Conservation (phyloP, 352 stramenopile species). For the Phytopythium montanum region DNA sequence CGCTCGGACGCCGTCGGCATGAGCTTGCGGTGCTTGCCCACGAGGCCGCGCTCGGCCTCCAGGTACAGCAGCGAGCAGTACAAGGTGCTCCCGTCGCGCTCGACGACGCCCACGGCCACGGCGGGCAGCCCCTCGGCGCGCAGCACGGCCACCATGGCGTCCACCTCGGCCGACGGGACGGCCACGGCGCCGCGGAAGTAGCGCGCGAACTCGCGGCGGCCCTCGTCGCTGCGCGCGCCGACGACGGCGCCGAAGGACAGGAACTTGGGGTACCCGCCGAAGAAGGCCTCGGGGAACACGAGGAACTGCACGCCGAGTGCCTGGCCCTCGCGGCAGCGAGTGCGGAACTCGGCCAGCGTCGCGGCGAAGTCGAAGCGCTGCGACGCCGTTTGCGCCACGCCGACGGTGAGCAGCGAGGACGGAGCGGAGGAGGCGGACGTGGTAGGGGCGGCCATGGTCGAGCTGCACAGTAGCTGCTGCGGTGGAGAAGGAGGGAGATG, state of each 20-base stretch:
- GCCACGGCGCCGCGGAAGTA: constrained; percentile 15
- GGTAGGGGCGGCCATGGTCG: background rate
- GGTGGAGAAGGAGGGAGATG: too few species aligned
- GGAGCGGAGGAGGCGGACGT: background rate
- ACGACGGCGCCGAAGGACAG: constrained; percentile 20
- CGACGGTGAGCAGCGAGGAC: constrained; percentile 8
- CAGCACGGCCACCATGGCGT: constrained; percentile 16
- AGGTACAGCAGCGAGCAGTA: constrained; percentile 23
- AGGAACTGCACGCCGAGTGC: constrained; percentile 14
- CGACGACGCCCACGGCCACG: constrained; percentile 14
- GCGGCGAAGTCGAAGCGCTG: constrained; percentile 18
- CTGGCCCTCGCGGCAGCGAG: constrained; percentile 9
- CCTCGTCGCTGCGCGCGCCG: constrained; percentile 12
- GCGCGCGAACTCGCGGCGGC: constrained; percentile 17
- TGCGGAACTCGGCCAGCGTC: constrained; percentile 18
- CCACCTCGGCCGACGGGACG: constrained; percentile 16
- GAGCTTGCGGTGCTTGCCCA: constrained; percentile 24
- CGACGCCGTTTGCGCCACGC: constrained; percentile 19
- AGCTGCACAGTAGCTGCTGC: background rate
- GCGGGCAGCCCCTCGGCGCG: constrained; percentile 8
- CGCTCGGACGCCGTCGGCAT: constrained; percentile 24
- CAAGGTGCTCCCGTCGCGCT: constrained; percentile 17
- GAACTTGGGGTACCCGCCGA: constrained; percentile 23
- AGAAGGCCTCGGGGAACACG: constrained; percentile 25
- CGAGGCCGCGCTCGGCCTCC: constrained; percentile 15